These are phyloP conservation scores for Gaeumannomyces sp. DNA, from an alignment of 2,329 filamentous ascomycete genomes.

Conservation along the genomic window DNA sequence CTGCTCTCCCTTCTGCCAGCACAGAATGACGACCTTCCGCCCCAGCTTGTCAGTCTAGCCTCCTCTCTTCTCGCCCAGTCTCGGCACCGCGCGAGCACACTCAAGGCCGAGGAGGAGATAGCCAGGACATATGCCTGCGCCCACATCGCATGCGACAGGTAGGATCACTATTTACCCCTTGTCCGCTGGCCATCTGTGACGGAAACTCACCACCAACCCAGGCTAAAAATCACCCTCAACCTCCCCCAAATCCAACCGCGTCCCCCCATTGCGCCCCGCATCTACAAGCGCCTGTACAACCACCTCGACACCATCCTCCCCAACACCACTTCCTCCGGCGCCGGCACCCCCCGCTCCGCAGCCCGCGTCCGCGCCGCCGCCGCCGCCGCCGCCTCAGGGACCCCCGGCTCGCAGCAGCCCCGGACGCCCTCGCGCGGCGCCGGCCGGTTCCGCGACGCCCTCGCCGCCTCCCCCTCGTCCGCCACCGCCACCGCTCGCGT, in stretches of 20 bases:
- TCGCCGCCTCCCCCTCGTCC: slow-evolving; percentile 11
- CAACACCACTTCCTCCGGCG: slow-evolving; percentile 26
- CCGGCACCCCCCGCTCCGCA: slow-evolving; percentile 15
- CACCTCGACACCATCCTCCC: slow-evolving; percentile 72
- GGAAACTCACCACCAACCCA: slow-evolving; percentile 24
- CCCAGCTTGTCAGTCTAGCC: slow-evolving; percentile 64
- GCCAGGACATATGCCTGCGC: slow-evolving; percentile 80
- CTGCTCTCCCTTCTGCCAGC: slow-evolving; percentile 70
- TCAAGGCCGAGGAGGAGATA: slow-evolving; percentile 83
- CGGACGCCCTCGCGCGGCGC: slow-evolving; percentile 16
- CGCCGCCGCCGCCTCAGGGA: slow-evolving; percentile 5
- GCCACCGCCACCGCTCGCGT: background rate
- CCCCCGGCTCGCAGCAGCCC: slow-evolving; percentile 7
- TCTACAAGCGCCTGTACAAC: slow-evolving; percentile 78
- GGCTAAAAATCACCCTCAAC: slow-evolving; percentile 68
- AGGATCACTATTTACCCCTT: slow-evolving; percentile 13
- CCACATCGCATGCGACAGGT: slow-evolving; percentile 85
- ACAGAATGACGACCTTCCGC: slow-evolving; percentile 56
- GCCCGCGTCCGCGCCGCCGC: background rate
- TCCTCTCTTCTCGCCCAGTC: slow-evolving; percentile 74
- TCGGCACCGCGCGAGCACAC: slow-evolving; percentile 64
- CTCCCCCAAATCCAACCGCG: slow-evolving; percentile 70
- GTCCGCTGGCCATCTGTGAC: no score
- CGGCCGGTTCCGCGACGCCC: slow-evolving; percentile 21
- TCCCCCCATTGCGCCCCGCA: slow-evolving; percentile 70